Evolutionary conservation across 2,329 filamentous ascomycete species (phyloP).

Genomic region (Phialophora expanda): DNA sequence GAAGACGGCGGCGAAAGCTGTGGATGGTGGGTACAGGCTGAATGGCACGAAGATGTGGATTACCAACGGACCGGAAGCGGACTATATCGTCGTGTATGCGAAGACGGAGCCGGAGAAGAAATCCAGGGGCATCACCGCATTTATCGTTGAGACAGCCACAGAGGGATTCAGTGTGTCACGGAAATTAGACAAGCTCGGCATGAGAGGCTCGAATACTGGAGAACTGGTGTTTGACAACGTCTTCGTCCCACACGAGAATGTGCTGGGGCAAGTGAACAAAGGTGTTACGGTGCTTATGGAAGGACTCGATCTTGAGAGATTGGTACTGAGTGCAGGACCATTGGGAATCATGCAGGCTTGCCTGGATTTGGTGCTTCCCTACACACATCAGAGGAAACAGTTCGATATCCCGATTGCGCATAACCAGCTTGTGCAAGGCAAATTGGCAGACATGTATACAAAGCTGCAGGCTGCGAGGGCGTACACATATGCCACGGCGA

Average conservation of each 20-base stretch:
- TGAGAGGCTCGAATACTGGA: constrained; percentile 95
- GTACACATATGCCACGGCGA: constrained; percentile 85
- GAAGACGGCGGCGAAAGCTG: constrained; percentile 80
- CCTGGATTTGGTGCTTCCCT: constrained; percentile 84
- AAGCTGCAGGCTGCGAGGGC: constrained; percentile 82
- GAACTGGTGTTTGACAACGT: constrained; percentile 90
- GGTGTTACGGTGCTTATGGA: constrained; percentile 95
- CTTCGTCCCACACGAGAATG: constrained; percentile 81
- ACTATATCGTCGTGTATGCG: constrained; percentile 92
- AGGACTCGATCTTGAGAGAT: constrained; percentile 88
- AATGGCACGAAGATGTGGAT: constrained; percentile 99
- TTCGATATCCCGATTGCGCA: constrained; percentile 86
- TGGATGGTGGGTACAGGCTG: constrained; percentile 82
- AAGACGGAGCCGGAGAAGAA: constrained; percentile 82
- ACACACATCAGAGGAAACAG: constrained; percentile 85
- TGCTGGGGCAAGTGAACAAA: constrained; percentile 78
- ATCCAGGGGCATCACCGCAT: constrained; percentile 92
- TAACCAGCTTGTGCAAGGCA: constrained; percentile 91
- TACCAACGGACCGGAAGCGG: constrained; percentile 94
- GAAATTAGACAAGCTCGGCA: constrained; percentile 97
- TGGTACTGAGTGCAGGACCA: constrained; percentile 89
- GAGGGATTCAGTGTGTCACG: constrained; percentile 83
- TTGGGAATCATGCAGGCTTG: constrained; percentile 93
- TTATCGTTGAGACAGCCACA: constrained; percentile 74
- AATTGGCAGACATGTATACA: constrained; percentile 96